These are phyloP conservation scores for Hyaloscypha variabilis DNA, from an alignment of 495 filamentous ascomycete genomes.

Conservation along the genomic window DNA sequence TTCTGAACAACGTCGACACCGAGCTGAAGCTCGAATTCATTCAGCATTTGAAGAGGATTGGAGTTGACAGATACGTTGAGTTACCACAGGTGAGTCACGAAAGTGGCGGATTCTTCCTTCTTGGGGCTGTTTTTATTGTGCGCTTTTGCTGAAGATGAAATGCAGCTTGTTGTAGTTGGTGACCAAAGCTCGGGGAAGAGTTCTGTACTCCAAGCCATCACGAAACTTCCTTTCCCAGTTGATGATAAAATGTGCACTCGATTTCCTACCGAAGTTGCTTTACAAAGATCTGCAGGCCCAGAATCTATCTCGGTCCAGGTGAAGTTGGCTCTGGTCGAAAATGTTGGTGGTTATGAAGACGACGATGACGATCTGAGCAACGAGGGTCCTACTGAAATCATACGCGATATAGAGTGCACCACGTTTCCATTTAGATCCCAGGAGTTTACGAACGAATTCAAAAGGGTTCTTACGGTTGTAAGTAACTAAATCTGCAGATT, in stretches of 20 bases:
- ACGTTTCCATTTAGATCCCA: neutral
- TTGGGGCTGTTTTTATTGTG: neutral
- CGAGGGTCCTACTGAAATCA: neutral
- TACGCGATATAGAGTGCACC: neutral
- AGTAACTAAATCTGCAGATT: neutral
- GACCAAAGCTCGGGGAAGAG: constrained; percentile 59
- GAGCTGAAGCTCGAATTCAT: neutral
- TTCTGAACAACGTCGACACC: neutral
- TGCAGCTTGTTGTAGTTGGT: constrained; percentile 51
- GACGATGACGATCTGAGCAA: too few species aligned
- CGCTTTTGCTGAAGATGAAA: neutral
- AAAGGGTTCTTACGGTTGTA: neutral
- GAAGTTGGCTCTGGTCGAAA: neutral
- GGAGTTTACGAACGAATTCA: neutral
- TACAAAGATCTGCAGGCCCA: constrained; percentile 23
- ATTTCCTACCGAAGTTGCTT: constrained; percentile 52
- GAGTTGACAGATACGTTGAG: neutral
- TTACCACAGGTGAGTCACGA: constrained; percentile 36
- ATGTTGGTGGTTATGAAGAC: neutral
- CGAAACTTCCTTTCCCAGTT: constrained; percentile 54
- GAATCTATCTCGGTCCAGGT: neutral
- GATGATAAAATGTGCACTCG: constrained; percentile 49
- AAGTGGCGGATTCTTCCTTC: neutral
- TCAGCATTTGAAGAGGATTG: neutral
- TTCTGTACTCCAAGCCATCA: constrained; percentile 63